These are phyloP conservation scores for Aurifilum marmelostoma DNA, from an alignment of 2,329 filamentous ascomycete species.

Conservation along the genomic window DNA sequence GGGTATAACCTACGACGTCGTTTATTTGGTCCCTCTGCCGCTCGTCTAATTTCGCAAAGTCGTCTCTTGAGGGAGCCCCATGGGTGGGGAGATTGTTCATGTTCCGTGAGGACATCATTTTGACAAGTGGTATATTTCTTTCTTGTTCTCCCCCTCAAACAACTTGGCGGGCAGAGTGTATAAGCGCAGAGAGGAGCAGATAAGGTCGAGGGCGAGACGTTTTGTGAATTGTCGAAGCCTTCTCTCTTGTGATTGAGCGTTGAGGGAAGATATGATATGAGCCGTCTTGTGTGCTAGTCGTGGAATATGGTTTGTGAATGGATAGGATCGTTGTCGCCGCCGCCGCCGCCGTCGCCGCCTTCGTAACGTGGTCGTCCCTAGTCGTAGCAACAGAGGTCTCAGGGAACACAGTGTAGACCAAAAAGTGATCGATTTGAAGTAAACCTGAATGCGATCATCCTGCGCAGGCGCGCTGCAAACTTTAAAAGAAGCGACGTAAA, in stretches of 20 bases:
- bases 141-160: not conserved
- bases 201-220: not conserved
- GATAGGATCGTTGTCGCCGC: not conserved
- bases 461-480: slow-evolving; percentile 28
- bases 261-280: not conserved
- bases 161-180: not conserved
- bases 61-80: slow-evolving; percentile 38
- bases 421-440: slow-evolving; percentile 23
- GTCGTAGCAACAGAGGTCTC: slow-evolving; percentile 18
- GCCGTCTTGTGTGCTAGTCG: slow-evolving; percentile 9
- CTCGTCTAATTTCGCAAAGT: slow-evolving; percentile 64
- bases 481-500: not conserved
- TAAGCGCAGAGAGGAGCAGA: slow-evolving; percentile 15
- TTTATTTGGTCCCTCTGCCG: slow-evolving; percentile 93
- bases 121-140: slow-evolving; percentile 5
- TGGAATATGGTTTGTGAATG: not conserved
- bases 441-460: slow-evolving; percentile 28
- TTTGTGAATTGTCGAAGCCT: not conserved
- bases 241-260: not conserved
- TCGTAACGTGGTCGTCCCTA: slow-evolving; percentile 1
- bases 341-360: no score
- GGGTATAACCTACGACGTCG: slow-evolving; percentile 72
- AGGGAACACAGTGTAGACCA: slow-evolving; percentile 16
- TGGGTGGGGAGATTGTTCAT: slow-evolving; percentile 28
- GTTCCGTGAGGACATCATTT: slow-evolving; percentile 30